phyloP scores from a whole-genome alignment of 2,329 filamentous ascomycete genomes.

The Ophiostoma novo-ulmi region DNA sequence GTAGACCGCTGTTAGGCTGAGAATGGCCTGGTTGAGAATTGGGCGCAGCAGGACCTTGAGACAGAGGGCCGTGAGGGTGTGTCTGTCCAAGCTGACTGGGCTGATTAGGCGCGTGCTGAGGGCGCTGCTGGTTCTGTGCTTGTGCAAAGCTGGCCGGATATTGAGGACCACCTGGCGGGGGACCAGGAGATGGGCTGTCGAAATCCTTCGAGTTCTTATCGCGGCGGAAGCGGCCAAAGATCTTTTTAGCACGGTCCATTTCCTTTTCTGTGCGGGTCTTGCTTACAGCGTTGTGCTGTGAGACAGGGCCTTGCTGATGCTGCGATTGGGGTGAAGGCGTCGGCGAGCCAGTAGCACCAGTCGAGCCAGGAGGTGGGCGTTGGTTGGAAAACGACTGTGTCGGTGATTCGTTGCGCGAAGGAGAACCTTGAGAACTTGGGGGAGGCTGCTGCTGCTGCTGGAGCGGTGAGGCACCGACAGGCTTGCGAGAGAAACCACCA shows the following conservation, averaged over 20 bases:
- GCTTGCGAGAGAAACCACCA: slow-evolving; percentile 21
- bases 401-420: neutral
- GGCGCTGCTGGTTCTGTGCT: neutral
- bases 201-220: slow-evolving; percentile 22
- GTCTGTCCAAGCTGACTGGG: neutral
- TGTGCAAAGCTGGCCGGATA: slow-evolving; percentile 22
- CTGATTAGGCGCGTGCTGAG: neutral
- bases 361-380: neutral
- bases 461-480: slow-evolving; percentile 16
- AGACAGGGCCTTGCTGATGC: slow-evolving; percentile 16
- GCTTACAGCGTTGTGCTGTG: slow-evolving; percentile 4
- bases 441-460: slow-evolving; percentile 8
- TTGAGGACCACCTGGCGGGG: slow-evolving; percentile 31
- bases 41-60: neutral
- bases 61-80: neutral
- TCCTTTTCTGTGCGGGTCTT: slow-evolving; percentile 26
- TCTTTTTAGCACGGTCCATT: slow-evolving; percentile 29
- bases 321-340: slow-evolving; percentile 20
- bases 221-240: slow-evolving; percentile 25
- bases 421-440: slow-evolving; percentile 20
- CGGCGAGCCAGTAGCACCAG: slow-evolving; percentile 12
- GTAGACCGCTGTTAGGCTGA: neutral
- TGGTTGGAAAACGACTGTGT: neutral
- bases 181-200: slow-evolving; percentile 22
- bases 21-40: slow-evolving; percentile 8